Base-by-base conservation (phyloP, 208 protist species). In the Trypanosoma scelopori region DNA sequence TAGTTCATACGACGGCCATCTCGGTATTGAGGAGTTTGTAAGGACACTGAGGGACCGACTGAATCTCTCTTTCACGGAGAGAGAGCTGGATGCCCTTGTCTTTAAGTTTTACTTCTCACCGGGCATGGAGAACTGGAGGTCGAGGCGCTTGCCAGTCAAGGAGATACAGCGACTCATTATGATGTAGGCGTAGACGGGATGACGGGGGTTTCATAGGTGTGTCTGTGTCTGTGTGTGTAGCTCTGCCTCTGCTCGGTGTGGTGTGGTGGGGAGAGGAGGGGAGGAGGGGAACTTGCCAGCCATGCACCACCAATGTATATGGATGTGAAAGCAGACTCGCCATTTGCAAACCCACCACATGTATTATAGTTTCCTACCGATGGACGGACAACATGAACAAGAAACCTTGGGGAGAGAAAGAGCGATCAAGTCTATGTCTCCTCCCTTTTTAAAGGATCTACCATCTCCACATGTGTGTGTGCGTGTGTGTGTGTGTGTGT, bases 51-150 rank as follows among this genome's bases (percentile, higher is more conserved):
- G 58, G 47, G 63, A 83, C 51, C 70, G 85, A 47, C 59, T 96
- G 2, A 76, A 87, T 46, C 50, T 89, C n/a, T 58, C 77, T 46
- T 74, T 97, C 57, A 71, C 80, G 2, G 78, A 86, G 23, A 81
- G 79, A 20, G 80, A 97, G 64, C 43, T 94, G 18, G 79, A 83
- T 43, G 79, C 82, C 5, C 74, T 97, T 45, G 60, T 93, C n/a
- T 91, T 84, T 71, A 84, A 84, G 55, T 93, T 96, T 59, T 96
- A 81, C 64, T 85, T 91, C 70, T 66, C 46, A 7, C 70, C 81
- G 5, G 85, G 81, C 13, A 20, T 90, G 48, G 53, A 68, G 39
- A 74, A 91, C 55, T 95, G 85, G 84, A 78, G 61, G 56, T 61
- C 69, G n/a, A 76, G 84, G 28, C 84, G 89, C 13, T 75, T 95